These are phyloP conservation scores for Phytopythium vexans DNA, from an alignment of 352 stramenopile genomes.

Conservation along the genomic window DNA sequence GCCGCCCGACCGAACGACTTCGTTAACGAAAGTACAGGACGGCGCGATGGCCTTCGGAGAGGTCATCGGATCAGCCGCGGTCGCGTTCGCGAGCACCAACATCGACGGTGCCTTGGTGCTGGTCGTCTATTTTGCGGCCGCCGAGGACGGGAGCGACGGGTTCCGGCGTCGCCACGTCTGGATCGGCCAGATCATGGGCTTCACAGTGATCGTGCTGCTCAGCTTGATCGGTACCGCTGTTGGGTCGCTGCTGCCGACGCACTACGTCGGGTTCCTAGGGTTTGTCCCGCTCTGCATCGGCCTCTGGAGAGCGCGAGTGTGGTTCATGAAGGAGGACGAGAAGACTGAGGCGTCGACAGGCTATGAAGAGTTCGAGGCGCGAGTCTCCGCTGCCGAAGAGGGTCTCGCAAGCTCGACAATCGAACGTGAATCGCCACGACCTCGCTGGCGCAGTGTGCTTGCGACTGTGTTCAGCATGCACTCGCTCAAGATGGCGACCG, in stretches of 20 bases:
- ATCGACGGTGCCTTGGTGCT: conserved; percentile 16
- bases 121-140: conserved; percentile 16
- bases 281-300: conserved; percentile 8
- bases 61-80: conserved; percentile 8
- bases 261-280: conserved; percentile 5
- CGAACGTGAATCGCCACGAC: background rate
- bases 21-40: too few species aligned
- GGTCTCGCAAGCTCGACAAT: background rate
- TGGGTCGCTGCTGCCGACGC: conserved; percentile 5
- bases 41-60: conserved; percentile 4
- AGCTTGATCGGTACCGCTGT: conserved; percentile 22
- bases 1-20: too few species aligned
- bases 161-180: conserved; percentile 76
- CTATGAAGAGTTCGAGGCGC: background rate
- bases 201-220: conserved; percentile 76
- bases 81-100: conserved; percentile 16
- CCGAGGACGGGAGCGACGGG: conserved; percentile 33
- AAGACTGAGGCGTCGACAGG: background rate
- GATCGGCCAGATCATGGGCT: conserved; percentile 75
- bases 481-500: conserved; percentile 1
- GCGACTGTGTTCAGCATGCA: background rate
- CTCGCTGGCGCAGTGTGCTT: background rate
- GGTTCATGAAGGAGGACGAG: conserved; percentile 1
- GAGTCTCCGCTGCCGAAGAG: background rate
- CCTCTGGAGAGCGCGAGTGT: conserved; percentile 6